Evolutionary conservation across 345 rosid species (phyloP).

Genomic region (Salix arbutifolia): DNA sequence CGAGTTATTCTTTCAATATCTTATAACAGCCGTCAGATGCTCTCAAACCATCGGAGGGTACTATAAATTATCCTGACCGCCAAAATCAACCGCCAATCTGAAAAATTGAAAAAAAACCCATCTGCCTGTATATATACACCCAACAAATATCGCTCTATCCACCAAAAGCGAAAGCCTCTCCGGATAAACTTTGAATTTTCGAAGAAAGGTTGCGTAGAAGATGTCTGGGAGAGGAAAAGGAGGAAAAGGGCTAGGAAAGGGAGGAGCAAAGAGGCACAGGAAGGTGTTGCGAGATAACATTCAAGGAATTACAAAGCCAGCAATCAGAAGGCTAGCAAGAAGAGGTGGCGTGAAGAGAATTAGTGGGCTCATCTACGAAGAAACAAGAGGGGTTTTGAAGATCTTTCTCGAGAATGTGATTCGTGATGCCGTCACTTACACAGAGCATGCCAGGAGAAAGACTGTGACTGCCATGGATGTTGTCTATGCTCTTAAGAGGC

Average conservation of each 20-base stretch:
- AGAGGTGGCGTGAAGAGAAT: constrained; percentile 5
- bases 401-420: constrained; percentile 6
- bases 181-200: not conserved
- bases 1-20: not conserved
- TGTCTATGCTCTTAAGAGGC: constrained; percentile 1
- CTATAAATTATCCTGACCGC: not conserved
- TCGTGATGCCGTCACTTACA: constrained; percentile 1
- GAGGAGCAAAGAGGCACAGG: constrained; percentile 10
- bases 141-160: not conserved
- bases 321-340: constrained; percentile 1
- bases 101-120: not conserved
- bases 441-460: not conserved
- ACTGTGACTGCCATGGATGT: constrained; percentile 4
- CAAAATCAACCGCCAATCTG: not conserved
- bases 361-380: not conserved
- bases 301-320: constrained; percentile 4
- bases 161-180: no score
- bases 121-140: not conserved
- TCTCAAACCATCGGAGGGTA: not conserved
- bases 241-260: constrained; percentile 5
- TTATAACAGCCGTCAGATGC: not conserved
- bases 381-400: constrained; percentile 5
- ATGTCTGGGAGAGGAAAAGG: constrained; percentile 10
- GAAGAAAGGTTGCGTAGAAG: not conserved
- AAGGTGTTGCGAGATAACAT: not conserved